Evolutionary conservation across 2,329 filamentous ascomycete genomes (phyloP).

Genomic region (Ophiocordyceps unilateralis): DNA sequence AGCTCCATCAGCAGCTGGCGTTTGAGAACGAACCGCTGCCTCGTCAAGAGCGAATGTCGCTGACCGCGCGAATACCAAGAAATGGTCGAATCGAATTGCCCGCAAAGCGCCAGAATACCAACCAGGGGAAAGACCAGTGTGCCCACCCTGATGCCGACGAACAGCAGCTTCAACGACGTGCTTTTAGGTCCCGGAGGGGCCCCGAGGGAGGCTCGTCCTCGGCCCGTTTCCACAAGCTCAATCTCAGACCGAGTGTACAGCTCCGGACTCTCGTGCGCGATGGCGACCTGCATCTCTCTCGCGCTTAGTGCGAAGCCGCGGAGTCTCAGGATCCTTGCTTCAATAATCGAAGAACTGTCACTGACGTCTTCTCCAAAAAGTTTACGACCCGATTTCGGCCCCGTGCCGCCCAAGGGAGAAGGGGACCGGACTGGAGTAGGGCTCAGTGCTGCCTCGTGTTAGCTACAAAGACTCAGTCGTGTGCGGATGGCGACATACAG

Average conservation of each 20-base stretch:
- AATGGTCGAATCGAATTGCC: slow-evolving; percentile 26
- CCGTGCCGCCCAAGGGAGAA: background rate
- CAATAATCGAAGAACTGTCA: slow-evolving; percentile 4
- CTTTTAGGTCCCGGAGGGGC: slow-evolving; percentile 10
- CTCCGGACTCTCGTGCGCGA: slow-evolving; percentile 6
- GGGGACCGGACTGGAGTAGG: background rate
- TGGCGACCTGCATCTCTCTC: slow-evolving; percentile 3
- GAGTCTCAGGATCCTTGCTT: slow-evolving; percentile 6
- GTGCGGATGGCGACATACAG: too few species aligned
- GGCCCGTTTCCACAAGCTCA: slow-evolving; percentile 13
- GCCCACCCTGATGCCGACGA: slow-evolving; percentile 19
- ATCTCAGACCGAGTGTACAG: slow-evolving; percentile 12
- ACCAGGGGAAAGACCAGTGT: slow-evolving; percentile 29
- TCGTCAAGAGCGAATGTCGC: slow-evolving; percentile 17
- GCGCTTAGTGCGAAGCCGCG: slow-evolving; percentile 10
- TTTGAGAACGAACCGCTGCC: slow-evolving; percentile 14
- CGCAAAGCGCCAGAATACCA: slow-evolving; percentile 24
- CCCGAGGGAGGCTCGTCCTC: slow-evolving; percentile 12
- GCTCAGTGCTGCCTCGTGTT: background rate
- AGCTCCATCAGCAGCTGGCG: slow-evolving; percentile 20
- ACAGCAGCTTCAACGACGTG: slow-evolving; percentile 17
- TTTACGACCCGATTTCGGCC: background rate
- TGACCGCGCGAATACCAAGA: slow-evolving; percentile 32
- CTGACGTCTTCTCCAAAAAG: slow-evolving; percentile 1
- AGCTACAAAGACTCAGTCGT: background rate